Evolutionary conservation across 768 basidiomycete species (phyloP).

Genomic region (Pholiota microspora): DNA sequence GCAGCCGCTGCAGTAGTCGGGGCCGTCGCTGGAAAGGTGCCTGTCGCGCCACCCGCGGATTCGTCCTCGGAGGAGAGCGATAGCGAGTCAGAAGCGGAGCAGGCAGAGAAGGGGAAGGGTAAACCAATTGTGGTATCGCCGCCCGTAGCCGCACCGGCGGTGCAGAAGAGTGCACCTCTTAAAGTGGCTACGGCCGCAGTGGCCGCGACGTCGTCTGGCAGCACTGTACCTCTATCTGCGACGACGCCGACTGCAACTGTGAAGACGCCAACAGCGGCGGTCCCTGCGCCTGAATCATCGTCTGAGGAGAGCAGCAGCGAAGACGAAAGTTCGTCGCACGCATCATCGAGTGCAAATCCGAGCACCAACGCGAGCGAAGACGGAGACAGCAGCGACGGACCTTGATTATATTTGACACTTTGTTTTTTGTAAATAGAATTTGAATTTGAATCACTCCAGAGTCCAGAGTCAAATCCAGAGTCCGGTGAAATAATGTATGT

Average conservation of each 20-base stretch:
- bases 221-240: background rate
- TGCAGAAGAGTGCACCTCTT: too few species aligned
- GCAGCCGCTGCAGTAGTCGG: too few species aligned
- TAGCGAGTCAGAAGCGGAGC: background rate
- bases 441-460: background rate
- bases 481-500: background rate
- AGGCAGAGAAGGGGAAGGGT: background rate
- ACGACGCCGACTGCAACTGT: background rate
- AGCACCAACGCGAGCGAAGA: constrained; percentile 23
- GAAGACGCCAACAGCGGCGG: background rate
- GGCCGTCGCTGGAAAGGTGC: background rate
- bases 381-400: background rate
- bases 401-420: background rate
- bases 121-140: background rate
- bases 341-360: constrained; percentile 17
- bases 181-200: background rate
- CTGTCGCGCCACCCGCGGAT: background rate
- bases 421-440: too few species aligned
- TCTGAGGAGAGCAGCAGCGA: constrained; percentile 17
- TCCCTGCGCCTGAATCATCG: constrained; percentile 2
- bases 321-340: constrained; percentile 5
- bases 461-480: too few species aligned
- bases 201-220: background rate
- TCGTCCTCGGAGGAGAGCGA: background rate
- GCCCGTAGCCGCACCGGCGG: too few species aligned